Evolutionary conservation across 2,329 filamentous ascomycete genomes (phyloP), one percentile per base, ranked within the genome.

Genomic region (Nannizziopsis barbatae): DNA sequence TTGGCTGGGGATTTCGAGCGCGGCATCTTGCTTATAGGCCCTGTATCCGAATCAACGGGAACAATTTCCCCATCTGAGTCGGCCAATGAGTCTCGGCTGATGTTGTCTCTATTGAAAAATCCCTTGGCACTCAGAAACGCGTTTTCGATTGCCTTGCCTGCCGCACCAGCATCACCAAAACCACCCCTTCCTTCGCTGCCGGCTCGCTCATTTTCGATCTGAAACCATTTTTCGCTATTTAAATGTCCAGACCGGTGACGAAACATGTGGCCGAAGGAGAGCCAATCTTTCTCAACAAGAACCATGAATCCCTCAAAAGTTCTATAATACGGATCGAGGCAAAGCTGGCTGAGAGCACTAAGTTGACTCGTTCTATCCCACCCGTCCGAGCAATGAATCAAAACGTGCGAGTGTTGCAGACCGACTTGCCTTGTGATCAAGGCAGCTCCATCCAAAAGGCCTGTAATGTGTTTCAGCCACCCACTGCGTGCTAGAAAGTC

Each of bases 241-340:
- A 96, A 69, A 57, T 85, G 84, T 2, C 92, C 92, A 11, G 86
- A 86, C n/a, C 92, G 81, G 58, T 95, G 80, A 47, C 88, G 81
- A 67, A 98, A 98, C 83, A 95, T 95, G 66, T 98, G 90, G 1
- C 92, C 92, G 68, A 95, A 98, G 0, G 90, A 92, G 10, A 98
- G 70, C 86, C 92, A 98, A 62, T 98, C 92, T 64, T 98, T 98
- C 66, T 98, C 92, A 2, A 98, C 77, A 5, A 98, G 71, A 2
- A 94, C 81, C 57, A 96, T 89, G 65, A 96, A 98, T 0, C 92
- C 92, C 57, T 95, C 84, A 43, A 98, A 72, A 0, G 92, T 96
- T 45, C 92, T 80, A 64, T 88, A 98, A 65, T 94, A 95, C 0
- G 92, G 92, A 61, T 98, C 92, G 7, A 98, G 76, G 72, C 95